Evolutionary conservation across 164 flowering plant genomes (phyloP).

Genomic region (Piper longum): DNA sequence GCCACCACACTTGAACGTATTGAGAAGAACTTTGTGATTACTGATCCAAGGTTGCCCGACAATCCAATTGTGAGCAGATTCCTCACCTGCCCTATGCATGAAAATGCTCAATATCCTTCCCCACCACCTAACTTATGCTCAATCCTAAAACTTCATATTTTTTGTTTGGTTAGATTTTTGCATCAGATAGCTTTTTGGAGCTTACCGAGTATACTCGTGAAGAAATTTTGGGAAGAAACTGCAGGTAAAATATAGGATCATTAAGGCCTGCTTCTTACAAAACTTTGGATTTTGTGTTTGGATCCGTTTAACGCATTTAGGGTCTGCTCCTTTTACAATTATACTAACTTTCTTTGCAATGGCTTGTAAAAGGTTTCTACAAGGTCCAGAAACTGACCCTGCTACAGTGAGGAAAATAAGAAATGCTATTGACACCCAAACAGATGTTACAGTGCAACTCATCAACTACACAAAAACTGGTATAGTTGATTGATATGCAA

Average conservation of each 20-base stretch:
- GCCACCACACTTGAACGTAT: conserved; percentile 98
- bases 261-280: background rate
- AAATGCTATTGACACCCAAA: conserved; percentile 73
- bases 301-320: background rate
- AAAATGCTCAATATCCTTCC: no score
- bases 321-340: background rate
- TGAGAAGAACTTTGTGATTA: conserved; percentile 95
- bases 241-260: conserved; percentile 44
- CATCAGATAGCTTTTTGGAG: conserved; percentile 98
- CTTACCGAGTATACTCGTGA: conserved; percentile 94
- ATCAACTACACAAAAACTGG: conserved; percentile 95
- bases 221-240: conserved; percentile 94
- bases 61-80: conserved; percentile 78
- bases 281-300: no score
- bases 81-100: background rate
- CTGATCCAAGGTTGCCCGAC: conserved; percentile 97
- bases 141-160: no score
- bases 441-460: conserved; percentile 90
- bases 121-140: background rate
- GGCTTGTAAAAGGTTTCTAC: conserved; percentile 57
- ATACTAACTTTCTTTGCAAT: background rate
- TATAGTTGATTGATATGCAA: conserved; percentile 11
- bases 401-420: conserved; percentile 83
- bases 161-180: conserved; percentile 54
- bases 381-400: conserved; percentile 98